Evolutionary conservation across 192 early-diverging fungal species (phyloP), one percentile per base, ranked within the genome.

Genomic region (Gaertneriomyces sp.): DNA sequence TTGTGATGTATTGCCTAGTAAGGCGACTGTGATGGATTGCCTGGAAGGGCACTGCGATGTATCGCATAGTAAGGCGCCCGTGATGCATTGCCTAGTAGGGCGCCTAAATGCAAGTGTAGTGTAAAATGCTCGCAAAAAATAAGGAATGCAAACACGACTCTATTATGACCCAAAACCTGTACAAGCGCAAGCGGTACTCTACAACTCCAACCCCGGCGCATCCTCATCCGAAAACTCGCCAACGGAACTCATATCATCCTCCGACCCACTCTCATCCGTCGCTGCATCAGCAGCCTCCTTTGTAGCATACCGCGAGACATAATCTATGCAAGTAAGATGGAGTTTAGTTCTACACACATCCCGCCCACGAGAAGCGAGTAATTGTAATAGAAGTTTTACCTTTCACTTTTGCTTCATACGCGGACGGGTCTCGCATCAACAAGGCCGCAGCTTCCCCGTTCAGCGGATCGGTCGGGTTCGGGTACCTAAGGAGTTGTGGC

Each of bases 371-470:
- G 25, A 1, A 33, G 25, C 25, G 25, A 33, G 25, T 2, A 33
- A 33, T 33, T 33, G 25, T 2, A 1, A 33, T 33, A 2, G 25
- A 0, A 39, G 25, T 43, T 33, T 43, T 77, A 91, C 89, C 95
- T 81, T 91, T 94, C 33, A 98, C 97, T 81, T 94, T 96, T 7
- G 65, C 55, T 69, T 99, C 94, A 74, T 99, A 99, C 33, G 86
- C 87, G 1, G 85, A 53, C 12, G 93, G 78, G 58, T 98, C 97
- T 16, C 97, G 84, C 93, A 98, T 97, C 74, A 99, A 75, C 69
- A 99, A 74, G 16, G 97, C 93, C 4, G 97, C 97, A 0, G 97
- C 97, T 77, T 99, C 97, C 49, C 97, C 95, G 69, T 99, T 99
- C 54, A 99, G 79, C 38, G 97, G 97, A 72, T 99, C 97, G 6